These are phyloP conservation scores for Dictyostelium discoideum DNA, from an alignment of 78 protist genomes.

Conservation along the genomic window DNA sequence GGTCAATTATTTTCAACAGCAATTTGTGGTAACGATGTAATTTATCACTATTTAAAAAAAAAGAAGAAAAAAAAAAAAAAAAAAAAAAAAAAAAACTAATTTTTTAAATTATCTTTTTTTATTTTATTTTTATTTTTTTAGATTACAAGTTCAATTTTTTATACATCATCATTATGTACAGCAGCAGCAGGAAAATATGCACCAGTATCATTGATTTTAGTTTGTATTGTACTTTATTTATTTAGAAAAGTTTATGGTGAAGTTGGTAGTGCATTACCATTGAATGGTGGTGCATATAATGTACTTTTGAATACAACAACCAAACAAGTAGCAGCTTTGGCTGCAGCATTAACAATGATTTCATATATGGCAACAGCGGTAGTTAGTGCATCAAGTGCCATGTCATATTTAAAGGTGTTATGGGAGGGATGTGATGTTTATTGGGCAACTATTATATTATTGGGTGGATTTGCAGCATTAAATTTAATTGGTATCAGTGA, in stretches of 20 bases:
- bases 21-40: constrained; percentile 83
- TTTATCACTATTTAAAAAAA: too few species aligned
- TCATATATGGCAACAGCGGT: constrained; percentile 93
- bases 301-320: constrained; percentile 89
- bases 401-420: constrained; percentile 59
- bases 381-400: constrained; percentile 77
- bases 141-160: constrained; percentile 83
- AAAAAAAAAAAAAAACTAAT: background rate
- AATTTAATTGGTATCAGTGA: constrained; percentile 85
- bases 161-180: constrained; percentile 81
- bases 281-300: constrained; percentile 93
- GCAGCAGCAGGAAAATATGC: constrained; percentile 84
- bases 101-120: background rate
- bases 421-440: background rate
- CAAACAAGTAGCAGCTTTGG: constrained; percentile 87
- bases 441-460: constrained; percentile 64
- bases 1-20: constrained; percentile 83
- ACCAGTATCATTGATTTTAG: constrained; percentile 85
- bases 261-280: constrained; percentile 91
- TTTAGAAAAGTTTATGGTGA: constrained; percentile 87
- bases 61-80: background rate
- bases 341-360: constrained; percentile 89
- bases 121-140: background rate
- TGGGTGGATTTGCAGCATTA: constrained; percentile 77
- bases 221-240: constrained; percentile 83